phyloP scores from a whole-genome alignment of 352 stramenopile genomes.

The Pythium grandisporangium region DNA sequence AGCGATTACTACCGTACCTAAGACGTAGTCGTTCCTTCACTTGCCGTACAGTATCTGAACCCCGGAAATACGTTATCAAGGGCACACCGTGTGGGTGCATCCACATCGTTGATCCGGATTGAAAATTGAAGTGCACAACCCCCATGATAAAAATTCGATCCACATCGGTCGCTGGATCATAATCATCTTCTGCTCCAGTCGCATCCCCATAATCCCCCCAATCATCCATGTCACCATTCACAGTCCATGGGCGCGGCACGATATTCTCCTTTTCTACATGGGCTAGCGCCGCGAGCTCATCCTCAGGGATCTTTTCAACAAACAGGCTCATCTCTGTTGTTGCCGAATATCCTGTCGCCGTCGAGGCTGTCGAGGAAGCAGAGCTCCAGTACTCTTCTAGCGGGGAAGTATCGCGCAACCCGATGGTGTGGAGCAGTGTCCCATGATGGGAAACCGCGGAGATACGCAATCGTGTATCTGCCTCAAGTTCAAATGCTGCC shows the following conservation, averaged over 20 bases:
- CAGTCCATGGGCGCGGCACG: too few relatives aligned
- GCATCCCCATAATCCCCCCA: too few relatives aligned
- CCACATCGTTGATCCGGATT: constrained; percentile 38
- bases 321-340: constrained; percentile 39
- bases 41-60: constrained; percentile 50
- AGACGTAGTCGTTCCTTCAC: constrained; percentile 62
- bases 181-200: constrained; percentile 3
- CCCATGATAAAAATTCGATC: constrained; percentile 31
- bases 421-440: constrained; percentile 34
- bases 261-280: not conserved
- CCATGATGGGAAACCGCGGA: constrained; percentile 59
- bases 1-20: constrained; percentile 6
- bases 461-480: constrained; percentile 28
- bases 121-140: constrained; percentile 73
- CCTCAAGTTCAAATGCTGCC: constrained; percentile 27
- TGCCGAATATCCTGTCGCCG: constrained; percentile 16
- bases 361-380: constrained; percentile 5
- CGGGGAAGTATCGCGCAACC: constrained; percentile 21
- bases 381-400: constrained; percentile 43
- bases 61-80: constrained; percentile 50
- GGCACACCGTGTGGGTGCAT: constrained; percentile 72
- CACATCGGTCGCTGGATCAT: constrained; percentile 6
- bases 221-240: too few relatives aligned
- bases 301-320: constrained; percentile 36
- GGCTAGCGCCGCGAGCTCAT: constrained; percentile 10